Base-by-base conservation (phyloP, 345 rosid species). In the Sonneratia alba region DNA sequence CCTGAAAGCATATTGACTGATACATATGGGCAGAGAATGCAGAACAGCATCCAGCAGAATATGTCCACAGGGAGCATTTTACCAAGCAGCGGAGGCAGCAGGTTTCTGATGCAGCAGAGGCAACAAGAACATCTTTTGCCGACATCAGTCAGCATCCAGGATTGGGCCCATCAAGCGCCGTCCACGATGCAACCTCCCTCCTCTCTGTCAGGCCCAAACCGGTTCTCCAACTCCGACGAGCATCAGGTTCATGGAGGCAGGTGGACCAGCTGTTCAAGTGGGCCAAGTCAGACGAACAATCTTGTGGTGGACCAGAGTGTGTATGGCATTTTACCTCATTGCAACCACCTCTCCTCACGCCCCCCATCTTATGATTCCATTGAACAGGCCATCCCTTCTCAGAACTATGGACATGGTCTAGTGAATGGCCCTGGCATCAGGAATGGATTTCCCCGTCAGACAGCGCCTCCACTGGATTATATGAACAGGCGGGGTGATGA, bases 401-500 rank as follows among this genome's bases (percentile, higher is more conserved):
- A 96, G 81, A 83, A 81, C 82, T 89, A 84, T 63, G 88, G 79
- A 59, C 79, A 88, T 83, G 71, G 82, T 77, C 84, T 83, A 10
- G 87, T 87, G 64, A 80, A 66, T 70, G 55, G 79, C 63, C 69
- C 87, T 69, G 87, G 80, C 68, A 80, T 84, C 45, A 77, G 77
- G 67, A 88, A 74, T 76, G 68, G 70, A 53, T 71, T 90, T 72
- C 89, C 78, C 66, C 90, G n/a, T 24, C 49, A 82, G 49, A 77
- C 83, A 21, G 70, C 75, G 15, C 79, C 82, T 80, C 84, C 90
- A 14, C 91, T 90, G 43, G 89, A 85, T 66, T 92, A 80, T 78
- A 78, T 86, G 73, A 84, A 82, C 45, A 84, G 90, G 72, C 90
- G 87, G 36, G 90, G 87, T 72, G 89, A 88, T 55, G 98, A 92